phyloP scores from a whole-genome alignment of 108 stramenopile genomes.

The Skeletonema tropicum region DNA sequence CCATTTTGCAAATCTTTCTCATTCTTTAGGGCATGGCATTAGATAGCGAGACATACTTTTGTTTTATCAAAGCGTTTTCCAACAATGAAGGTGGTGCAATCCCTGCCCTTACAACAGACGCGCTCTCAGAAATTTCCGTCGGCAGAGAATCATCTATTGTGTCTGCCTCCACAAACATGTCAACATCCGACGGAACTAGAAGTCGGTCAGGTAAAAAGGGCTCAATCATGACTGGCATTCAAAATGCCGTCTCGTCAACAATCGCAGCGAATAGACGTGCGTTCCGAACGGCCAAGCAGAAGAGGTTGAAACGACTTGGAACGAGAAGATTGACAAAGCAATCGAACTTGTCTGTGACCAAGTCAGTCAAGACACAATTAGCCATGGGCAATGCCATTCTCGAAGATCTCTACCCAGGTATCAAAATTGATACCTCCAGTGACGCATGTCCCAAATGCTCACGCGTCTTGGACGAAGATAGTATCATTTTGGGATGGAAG shows the following conservation, averaged over 20 bases:
- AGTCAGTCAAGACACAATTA: conserved; percentile 61
- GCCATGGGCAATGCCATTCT: conserved; percentile 76
- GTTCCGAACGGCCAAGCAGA: conserved; percentile 26
- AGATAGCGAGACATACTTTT: conserved; percentile 70
- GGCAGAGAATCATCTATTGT: conserved; percentile 22
- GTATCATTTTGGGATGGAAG: conserved; percentile 75
- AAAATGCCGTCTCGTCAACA: conserved; percentile 38
- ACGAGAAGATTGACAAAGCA: conserved; percentile 39
- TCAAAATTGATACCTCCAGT: conserved; percentile 68
- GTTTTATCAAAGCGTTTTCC: conserved; percentile 77
- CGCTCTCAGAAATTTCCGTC: conserved; percentile 35
- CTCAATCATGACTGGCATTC: conserved; percentile 17
- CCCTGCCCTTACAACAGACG: conserved; percentile 15
- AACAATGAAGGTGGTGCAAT: conserved; percentile 23
- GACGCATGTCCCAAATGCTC: conserved; percentile 85
- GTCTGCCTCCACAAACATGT: conserved; percentile 15
- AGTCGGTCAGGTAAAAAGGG: background rate
- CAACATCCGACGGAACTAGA: conserved; percentile 1
- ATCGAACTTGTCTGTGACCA: conserved; percentile 34
- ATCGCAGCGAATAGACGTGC: conserved; percentile 37
- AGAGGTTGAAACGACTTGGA: conserved; percentile 32
- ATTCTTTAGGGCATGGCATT: conserved; percentile 42
- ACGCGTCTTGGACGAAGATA: conserved; percentile 52
- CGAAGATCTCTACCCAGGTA: conserved; percentile 76
- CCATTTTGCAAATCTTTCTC: background rate